Evolutionary conservation across 2,329 filamentous ascomycete genomes (phyloP).

Genomic region (Herpotrichia juniperi): DNA sequence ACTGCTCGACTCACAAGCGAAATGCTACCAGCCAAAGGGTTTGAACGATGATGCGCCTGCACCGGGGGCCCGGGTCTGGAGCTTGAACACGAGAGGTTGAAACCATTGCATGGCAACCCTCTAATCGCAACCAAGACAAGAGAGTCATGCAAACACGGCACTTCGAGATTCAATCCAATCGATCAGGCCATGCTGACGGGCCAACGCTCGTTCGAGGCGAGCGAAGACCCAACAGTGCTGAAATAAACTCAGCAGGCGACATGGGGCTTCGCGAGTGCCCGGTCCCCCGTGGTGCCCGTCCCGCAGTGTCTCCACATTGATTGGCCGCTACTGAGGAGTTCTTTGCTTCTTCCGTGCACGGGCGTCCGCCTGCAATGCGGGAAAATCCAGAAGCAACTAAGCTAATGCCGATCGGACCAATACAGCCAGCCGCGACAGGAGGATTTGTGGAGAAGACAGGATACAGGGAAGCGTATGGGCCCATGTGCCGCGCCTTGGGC

Average conservation of each 20-base stretch:
- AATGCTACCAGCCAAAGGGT: background rate
- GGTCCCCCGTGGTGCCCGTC: constrained; percentile 12
- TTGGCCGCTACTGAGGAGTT: background rate
- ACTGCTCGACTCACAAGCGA: background rate
- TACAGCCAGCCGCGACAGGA: background rate
- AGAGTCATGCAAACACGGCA: background rate
- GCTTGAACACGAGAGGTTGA: background rate
- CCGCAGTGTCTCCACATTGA: constrained; percentile 11
- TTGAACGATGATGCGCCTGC: background rate
- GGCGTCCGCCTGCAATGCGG: background rate
- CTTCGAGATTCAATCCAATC: background rate
- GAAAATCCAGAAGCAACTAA: background rate
- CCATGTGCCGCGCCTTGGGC: background rate
- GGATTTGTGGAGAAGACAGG: background rate
- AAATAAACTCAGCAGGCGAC: background rate
- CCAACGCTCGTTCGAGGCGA: background rate
- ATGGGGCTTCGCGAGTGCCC: constrained; percentile 13
- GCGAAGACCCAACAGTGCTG: background rate
- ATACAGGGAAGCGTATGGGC: background rate
- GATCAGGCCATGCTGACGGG: background rate
- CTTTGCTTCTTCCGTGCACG: constrained; percentile 9
- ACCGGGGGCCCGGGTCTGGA: background rate
- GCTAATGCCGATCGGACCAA: background rate
- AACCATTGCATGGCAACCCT: background rate
- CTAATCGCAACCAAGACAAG: background rate